Percentiles rank a stretch among this genome's conserved stretches.
Conservation (phyloP, 2,329 filamentous ascomycete genomes). For the Aaosphaeria arxii region DNA sequence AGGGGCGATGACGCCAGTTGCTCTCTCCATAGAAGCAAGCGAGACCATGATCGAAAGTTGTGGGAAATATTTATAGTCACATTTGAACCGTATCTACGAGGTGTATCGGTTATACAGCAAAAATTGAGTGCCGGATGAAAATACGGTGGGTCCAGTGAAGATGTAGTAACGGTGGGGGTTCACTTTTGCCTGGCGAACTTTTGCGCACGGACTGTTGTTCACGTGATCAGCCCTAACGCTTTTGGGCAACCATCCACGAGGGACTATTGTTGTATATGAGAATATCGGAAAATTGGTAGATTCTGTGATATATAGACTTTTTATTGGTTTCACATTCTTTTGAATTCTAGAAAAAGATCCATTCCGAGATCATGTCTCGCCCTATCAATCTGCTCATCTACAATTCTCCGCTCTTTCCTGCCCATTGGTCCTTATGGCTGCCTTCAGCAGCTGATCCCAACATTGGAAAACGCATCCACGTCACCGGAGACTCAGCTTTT, state of each 20-base stretch:
- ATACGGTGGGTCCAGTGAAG: slow-evolving; percentile 3
- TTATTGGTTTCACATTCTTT: too few species aligned
- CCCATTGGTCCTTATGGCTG: slow-evolving; percentile 3
- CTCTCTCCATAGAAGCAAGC: slow-evolving; percentile 30
- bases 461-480: slow-evolving; percentile 4
- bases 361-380: neutral
- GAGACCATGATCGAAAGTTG: slow-evolving; percentile 33
- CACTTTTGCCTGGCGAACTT: neutral
- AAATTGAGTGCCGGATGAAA: neutral
- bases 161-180: neutral
- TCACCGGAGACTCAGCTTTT: neutral
- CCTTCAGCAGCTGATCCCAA: neutral
- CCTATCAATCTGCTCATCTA: neutral
- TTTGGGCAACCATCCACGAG: too few species aligned
- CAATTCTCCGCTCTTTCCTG: slow-evolving; percentile 4
- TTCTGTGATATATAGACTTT: too few species aligned
- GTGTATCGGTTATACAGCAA: slow-evolving; percentile 4
- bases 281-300: too few species aligned
- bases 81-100: slow-evolving; percentile 13
- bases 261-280: too few species aligned
- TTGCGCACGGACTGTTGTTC: neutral
- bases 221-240: too few species aligned
- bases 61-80: slow-evolving; percentile 16
- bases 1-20: slow-evolving; percentile 24
- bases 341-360: too few species aligned